These are phyloP conservation scores for Neocatenulostroma microsporum DNA, from an alignment of 2,329 filamentous ascomycete genomes.

Conservation along the genomic window DNA sequence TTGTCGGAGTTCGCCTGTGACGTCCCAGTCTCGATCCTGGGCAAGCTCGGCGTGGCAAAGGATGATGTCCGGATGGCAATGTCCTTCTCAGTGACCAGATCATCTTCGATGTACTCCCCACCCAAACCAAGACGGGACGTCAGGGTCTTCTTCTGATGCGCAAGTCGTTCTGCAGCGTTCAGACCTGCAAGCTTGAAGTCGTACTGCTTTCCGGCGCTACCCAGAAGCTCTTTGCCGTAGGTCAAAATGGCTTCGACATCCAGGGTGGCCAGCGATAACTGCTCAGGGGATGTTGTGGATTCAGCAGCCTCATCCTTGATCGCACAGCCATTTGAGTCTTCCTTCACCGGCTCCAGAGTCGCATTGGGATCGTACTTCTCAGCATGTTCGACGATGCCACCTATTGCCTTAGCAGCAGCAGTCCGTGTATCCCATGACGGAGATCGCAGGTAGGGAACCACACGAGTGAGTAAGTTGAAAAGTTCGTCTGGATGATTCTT, in stretches of 20 bases:
- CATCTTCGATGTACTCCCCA: slow-evolving; percentile 77
- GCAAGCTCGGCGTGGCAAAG: slow-evolving; percentile 29
- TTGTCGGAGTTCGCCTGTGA: slow-evolving; percentile 62
- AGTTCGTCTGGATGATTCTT: slow-evolving; percentile 92
- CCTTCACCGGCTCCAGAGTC: slow-evolving; percentile 23
- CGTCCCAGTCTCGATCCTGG: slow-evolving; percentile 46
- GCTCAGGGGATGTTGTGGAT: slow-evolving; percentile 35
- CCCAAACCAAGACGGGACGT: slow-evolving; percentile 72
- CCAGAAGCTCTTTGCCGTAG: slow-evolving; percentile 73
- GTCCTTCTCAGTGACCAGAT: slow-evolving; percentile 64
- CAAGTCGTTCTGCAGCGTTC: slow-evolving; percentile 71
- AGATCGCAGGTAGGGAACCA: slow-evolving; percentile 90
- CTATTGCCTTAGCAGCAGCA: slow-evolving; percentile 87
- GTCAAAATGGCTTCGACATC: slow-evolving; percentile 73
- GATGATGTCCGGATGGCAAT: slow-evolving; percentile 39
- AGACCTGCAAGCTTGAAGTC: slow-evolving; percentile 77
- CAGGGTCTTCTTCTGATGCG: slow-evolving; percentile 84
- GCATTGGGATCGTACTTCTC: slow-evolving; percentile 73
- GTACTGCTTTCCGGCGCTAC: slow-evolving; percentile 71
- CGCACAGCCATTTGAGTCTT: slow-evolving; percentile 29
- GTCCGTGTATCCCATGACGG: slow-evolving; percentile 96
- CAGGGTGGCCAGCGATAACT: slow-evolving; percentile 64
- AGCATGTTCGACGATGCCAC: slow-evolving; percentile 86
- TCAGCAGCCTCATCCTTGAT: slow-evolving; percentile 52
- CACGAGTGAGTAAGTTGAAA: slow-evolving; percentile 86